Base-by-base conservation (phyloP, 2,329 filamentous ascomycete species). In the Aspergillus niger region DNA sequence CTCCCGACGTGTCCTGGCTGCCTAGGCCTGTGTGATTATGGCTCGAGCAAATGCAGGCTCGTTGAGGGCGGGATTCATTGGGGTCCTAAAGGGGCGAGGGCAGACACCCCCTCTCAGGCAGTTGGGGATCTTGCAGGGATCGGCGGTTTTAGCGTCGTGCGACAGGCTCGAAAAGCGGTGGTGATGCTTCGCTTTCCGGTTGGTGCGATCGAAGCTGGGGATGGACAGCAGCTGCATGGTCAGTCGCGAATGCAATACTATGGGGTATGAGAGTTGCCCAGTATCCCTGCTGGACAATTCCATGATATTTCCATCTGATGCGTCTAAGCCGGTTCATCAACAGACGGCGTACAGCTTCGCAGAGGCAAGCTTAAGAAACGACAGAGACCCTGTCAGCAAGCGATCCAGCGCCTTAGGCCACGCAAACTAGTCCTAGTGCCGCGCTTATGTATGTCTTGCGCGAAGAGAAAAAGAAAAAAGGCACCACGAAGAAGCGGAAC, bases 41-140 rank as follows among this genome's bases (percentile, higher is more conserved):
- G 36, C 22, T n/a, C 8, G 6, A 26, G 52, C 24, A 43, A n/a
- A 30, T 30, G 39, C 53, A 32, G 39, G 26, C 10, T 36, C 28
- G 39, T 43, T 32, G 41, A 55, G 53, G 7, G 24, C 30, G 43
- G 17, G 15, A 17, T 15, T 3, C n/a, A 32, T 30, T 43, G 26
- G 39, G n/a, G 39, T 36, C 41, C 53, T 15, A 55, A 44, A 44
- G 53, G 53, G 41, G 53, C 53, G 26, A 55, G 22, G 39, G 3
- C 24, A 44, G 39, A 32, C 30, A 17, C 11, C 43, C 30, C 39
- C 10, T 30, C 38, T 30, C 38, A 30, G 10, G 13, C 41, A 30
- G 52, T 43, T 44, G 38, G 39, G 52, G 17, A 55, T 47, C 28
- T 30, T 55, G 53, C 53, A 55, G 53, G 15, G 53, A 55, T 55